Base-by-base conservation (phyloP, 768 basidiomycete species). In the Lactarius trivialis region DNA sequence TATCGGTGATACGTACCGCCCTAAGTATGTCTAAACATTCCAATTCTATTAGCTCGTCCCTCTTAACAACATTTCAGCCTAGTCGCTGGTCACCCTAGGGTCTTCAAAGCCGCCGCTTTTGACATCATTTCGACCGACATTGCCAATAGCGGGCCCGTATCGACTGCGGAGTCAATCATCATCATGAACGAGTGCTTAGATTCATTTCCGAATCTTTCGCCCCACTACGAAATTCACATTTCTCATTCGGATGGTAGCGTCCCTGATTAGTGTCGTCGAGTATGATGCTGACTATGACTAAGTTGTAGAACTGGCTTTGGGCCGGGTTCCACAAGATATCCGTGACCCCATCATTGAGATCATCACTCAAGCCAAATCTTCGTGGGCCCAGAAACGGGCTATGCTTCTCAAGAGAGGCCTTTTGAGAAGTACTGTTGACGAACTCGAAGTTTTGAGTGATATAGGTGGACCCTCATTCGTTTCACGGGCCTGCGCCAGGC, bases 81-180 rank as follows among this genome's bases (percentile, higher is more conserved):
- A 24, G 81, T 85, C 30, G 79, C 85, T 3, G 90, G 89, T 3
- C 91, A 92, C 71, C 91, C 90, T 0, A 83, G 82, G 64, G 77
- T 80, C 53, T 78, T 79, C 58, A 91, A 90, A 68, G 88, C 85
- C 0, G 91, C 91, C 0, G 79, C 89, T 24, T 85, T 92, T 65
- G 91, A 94, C 71, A 91, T 94, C 56, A 87, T 94, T 63, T 88
- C 88, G 12, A 84, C 84, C 0, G 91, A 93, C 68, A 69, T 87
- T 36, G 76, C 75, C 45, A 78, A 74, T 24, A 87, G 89, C 2
- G 82, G 85, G 9, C 73, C 81, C 28, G 89, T 88, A 11, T 85
- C 90, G 17, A 83, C 82, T 8, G 89, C 88, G 11, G 92, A 94
- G 71, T 75, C 86, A 2, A 82, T 94, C 53, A 77, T 85, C 3